Conservation (phyloP, 2,329 filamentous ascomycete genomes). For the Lomentospora prolificans region DNA sequence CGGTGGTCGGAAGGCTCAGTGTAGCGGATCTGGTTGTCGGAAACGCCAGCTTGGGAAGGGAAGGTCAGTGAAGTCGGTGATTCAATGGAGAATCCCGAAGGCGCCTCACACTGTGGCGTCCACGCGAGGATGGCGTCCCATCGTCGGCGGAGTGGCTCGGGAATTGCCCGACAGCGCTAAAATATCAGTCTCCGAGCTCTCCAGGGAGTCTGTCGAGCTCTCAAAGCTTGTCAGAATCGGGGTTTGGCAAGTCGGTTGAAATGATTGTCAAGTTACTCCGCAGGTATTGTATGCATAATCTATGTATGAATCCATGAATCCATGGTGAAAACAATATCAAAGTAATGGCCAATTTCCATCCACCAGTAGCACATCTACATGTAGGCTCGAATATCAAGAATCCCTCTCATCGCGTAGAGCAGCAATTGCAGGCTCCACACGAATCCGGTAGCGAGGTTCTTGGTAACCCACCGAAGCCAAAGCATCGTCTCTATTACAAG, state of each 20-base stretch:
- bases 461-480: constrained; percentile 10
- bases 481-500: constrained; percentile 4
- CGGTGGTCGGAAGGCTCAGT: not conserved
- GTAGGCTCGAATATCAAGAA: constrained; percentile 2
- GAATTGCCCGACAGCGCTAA: too few species aligned
- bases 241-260: too few species aligned
- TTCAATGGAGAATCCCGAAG: too few species aligned
- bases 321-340: not conserved
- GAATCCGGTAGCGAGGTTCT: constrained; percentile 10
- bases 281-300: not conserved
- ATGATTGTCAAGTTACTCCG: not conserved
- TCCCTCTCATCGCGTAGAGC: constrained; percentile 8
- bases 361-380: not conserved
- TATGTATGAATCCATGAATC: too few species aligned
- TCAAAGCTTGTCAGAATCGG: not conserved
- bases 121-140: too few species aligned
- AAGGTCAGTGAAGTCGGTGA: too few species aligned
- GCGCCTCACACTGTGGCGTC: too few species aligned
- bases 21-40: too few species aligned
- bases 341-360: not conserved
- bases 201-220: too few species aligned
- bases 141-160: too few species aligned
- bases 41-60: too few species aligned
- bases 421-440: constrained; percentile 11
- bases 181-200: too few species aligned